Conservation (phyloP, 1,284 basidiomycete species). For the Apiotrichum domesticum region DNA sequence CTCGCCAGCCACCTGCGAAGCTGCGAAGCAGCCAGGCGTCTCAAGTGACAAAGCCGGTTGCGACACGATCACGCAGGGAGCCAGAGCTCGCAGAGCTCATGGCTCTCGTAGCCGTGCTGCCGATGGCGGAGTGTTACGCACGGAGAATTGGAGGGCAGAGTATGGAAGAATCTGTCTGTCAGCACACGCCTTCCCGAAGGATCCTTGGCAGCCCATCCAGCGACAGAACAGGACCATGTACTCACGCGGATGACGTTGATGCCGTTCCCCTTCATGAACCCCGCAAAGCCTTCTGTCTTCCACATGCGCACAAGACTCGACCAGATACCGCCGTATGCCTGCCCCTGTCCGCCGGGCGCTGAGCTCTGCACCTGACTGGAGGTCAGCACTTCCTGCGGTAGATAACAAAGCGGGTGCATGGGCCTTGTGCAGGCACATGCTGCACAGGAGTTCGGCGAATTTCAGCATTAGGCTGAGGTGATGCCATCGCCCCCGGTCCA, state of each 20-base stretch:
- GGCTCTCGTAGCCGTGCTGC: too few relatives aligned
- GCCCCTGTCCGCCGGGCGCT: conserved; percentile 43
- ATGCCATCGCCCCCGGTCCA: too few relatives aligned
- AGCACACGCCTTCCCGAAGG: not conserved
- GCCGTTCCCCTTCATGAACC: conserved; percentile 78
- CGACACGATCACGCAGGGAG: too few relatives aligned
- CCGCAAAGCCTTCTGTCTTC: conserved; percentile 83
- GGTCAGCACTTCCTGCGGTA: not conserved
- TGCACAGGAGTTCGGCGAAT: not conserved
- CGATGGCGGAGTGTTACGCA: not conserved
- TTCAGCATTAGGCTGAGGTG: too few relatives aligned
- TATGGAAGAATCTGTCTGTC: conserved; percentile 46
- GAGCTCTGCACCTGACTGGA: conserved; percentile 65
- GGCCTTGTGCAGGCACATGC: too few relatives aligned
- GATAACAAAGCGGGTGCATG: not conserved
- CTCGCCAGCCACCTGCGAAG: conserved; percentile 2
- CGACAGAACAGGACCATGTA: not conserved
- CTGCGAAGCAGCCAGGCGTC: too few relatives aligned
- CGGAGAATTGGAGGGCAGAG: conserved; percentile 83
- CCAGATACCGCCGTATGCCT: conserved; percentile 79
- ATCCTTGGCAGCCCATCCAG: not conserved
- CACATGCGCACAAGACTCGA: conserved; percentile 74
- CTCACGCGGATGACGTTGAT: conserved; percentile 76
- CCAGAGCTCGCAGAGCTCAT: too few relatives aligned
- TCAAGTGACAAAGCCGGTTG: too few relatives aligned